Base-by-base conservation (phyloP, 768 basidiomycete species). In the Sutorius australiensis region DNA sequence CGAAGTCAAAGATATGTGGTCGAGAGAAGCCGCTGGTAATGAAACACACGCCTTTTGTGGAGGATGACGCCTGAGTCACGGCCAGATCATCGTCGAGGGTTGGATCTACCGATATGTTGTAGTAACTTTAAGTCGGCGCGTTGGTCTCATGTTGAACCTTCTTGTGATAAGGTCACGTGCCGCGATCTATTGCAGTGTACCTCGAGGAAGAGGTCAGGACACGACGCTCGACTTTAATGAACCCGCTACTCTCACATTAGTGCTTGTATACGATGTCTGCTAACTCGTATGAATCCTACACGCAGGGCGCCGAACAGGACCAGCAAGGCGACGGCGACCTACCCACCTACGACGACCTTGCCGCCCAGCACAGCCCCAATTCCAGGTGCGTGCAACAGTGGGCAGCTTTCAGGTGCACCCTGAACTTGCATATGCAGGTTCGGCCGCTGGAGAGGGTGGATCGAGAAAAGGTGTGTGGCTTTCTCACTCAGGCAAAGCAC, bases 401-500 rank as follows among this genome's bases (percentile, higher is more conserved):
- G 46, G n/a, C 51, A 45, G n/a, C 49, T 32, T 42, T 39, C 37
- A 16, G 7, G 10, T 16, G 24, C 17, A 24, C 27, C 42, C 48
- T 56, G 13, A 55, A 51, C 17, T 49, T 50, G n/a, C 28, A 3
- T 38, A 34, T 17, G 9, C 60, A 92, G 90, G 62, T 92, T 92
- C 61, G 90, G 90, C 17, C 76, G 90, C 53, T 93, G 90, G 90
- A 80, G 78, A 64, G 82, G 83, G 6, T 93, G 90, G 90, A 87
- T 93, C 51, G 90, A 93, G 73, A 93, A 92, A 69, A 79, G 90
- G 89, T 86, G 58, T 45, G 71, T 6, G 14, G 11, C 19, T 24
- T 21, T 55, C 38, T 46, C 16, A 32, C 24, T 51, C 41, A 21
- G 21, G 17, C 32, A 28, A 57, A 37, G 46, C 13, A 6, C 19